A percentile compares a stretch with the other conserved stretches of the same genome.
Conservation (phyloP, 2,329 filamentous ascomycete genomes). For the Bipolaris zeicola region DNA sequence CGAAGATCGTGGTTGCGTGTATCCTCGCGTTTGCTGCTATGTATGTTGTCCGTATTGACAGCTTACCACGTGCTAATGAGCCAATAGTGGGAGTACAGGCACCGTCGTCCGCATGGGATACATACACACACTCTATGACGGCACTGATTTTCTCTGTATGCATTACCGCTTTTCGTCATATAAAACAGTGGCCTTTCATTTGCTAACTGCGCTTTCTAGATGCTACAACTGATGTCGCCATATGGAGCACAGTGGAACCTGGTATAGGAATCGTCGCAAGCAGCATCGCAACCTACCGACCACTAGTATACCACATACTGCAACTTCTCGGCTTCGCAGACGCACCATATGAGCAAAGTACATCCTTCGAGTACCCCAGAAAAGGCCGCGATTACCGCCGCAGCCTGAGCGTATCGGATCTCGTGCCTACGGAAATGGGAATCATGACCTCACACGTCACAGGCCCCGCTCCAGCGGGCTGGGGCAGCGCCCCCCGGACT, state of each 20-base stretch:
- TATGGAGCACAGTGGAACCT: constrained; percentile 45
- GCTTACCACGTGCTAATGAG: not conserved
- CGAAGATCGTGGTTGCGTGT: constrained; percentile 59
- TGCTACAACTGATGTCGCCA: constrained; percentile 51
- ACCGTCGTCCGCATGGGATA: constrained; percentile 56
- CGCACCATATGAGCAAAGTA: constrained; percentile 19
- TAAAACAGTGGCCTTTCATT: not conserved
- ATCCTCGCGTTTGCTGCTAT: constrained; percentile 58
- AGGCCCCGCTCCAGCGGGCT: constrained; percentile 6
- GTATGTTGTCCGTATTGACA: constrained; percentile 12
- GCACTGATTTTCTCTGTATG: constrained; percentile 49
- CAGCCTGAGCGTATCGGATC: constrained; percentile 25
- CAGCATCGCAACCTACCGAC: constrained; percentile 56
- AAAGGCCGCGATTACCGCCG: constrained; percentile 28
- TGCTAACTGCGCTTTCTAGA: constrained; percentile 7
- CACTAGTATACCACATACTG: constrained; percentile 49
- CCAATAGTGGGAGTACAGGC: constrained; percentile 57
- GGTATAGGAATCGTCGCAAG: constrained; percentile 53
- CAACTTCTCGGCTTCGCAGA: constrained; percentile 28
- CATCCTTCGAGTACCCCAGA: constrained; percentile 15
- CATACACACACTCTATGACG: constrained; percentile 46
- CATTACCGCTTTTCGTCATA: constrained; percentile 23
- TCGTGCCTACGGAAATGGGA: constrained; percentile 19
- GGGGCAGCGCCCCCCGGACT: not conserved
- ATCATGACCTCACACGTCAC: constrained; percentile 20